Evolutionary conservation across 2,329 filamentous ascomycete genomes (phyloP), one percentile per base, ranked within the genome.

Genomic region (Colletotrichum abscissum): DNA sequence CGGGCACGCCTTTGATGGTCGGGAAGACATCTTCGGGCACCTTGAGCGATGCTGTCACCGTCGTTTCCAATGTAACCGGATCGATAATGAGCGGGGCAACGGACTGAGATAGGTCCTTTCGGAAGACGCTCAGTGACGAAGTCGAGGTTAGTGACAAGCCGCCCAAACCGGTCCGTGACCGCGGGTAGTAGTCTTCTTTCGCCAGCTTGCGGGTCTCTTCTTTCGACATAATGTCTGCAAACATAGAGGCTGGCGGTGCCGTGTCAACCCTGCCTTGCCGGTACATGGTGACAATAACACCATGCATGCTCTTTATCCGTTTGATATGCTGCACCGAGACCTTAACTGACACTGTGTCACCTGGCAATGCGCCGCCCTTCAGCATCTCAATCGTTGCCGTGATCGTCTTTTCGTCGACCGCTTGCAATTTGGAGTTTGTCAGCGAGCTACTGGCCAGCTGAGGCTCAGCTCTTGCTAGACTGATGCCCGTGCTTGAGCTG

Each of bases 21-120:
- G 97, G 96, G 77, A 98, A 98, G 0, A 92, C 92, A 78, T 98
- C 94, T 75, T 97, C 95, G 0, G 97, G 97, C 3, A 98, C 90
- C 76, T 94, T 92, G 19, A 99, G 91, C 3, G 93, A 93, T 4
- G 95, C 93, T 19, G 92, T 97, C 55, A 98, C 91, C 58, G 93
- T 92, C 1, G 95, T 92, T 24, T 92, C 93, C 76, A 98, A 87
- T 0, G 92, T 95, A 30, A 82, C 85, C 0, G 95, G 96, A 78
- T 98, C 93, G 67, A 98, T 92, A 67, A 98, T 94, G 58, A 99
- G 87, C 5, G 97, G 95, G 24, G 94, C 93, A 69, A 97, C 95
- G 1, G 93, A 92, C 81, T 99, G 97, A 5, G 94, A 93, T 4
- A 99, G 86, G 81, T 99, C 97, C 81, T 98, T 98, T 67, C 97